A percentile compares a stretch with the other conserved stretches of the same genome.
phyloP scores from a whole-genome alignment of 148 eudicot species.

The Cornus controversa region DNA sequence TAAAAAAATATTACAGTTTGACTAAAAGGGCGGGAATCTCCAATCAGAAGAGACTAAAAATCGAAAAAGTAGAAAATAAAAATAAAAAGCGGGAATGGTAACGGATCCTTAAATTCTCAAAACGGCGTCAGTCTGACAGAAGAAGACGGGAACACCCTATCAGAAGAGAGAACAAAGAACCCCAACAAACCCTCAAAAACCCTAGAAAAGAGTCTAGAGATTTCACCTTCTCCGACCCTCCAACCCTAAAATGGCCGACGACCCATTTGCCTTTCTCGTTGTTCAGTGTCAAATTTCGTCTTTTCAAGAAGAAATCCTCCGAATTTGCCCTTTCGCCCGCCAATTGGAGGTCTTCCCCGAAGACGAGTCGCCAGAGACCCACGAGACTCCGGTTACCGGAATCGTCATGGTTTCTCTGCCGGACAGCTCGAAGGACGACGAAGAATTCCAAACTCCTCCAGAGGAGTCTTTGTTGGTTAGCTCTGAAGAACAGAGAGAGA shows the following conservation, averaged over 20 bases:
- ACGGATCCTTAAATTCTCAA: not conserved
- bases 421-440: slow-evolving; percentile 7
- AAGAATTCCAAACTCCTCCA: slow-evolving; percentile 21
- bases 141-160: not conserved
- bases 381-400: slow-evolving; percentile 16
- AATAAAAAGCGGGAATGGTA: not conserved
- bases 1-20: too few species aligned
- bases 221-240: not conserved
- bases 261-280: slow-evolving; percentile 20
- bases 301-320: slow-evolving; percentile 37
- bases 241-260: slow-evolving; percentile 24
- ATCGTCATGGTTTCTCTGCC: slow-evolving; percentile 24
- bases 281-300: slow-evolving; percentile 17
- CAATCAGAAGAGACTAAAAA: too few species aligned
- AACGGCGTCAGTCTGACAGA: not conserved
- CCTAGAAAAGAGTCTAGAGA: not conserved
- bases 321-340: slow-evolving; percentile 19
- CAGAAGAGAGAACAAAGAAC: not conserved
- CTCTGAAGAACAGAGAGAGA: slow-evolving; percentile 13
- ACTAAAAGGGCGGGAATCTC: too few species aligned
- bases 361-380: slow-evolving; percentile 7
- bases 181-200: not conserved
- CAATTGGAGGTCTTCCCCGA: slow-evolving; percentile 17
- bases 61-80: too few species aligned
- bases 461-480: slow-evolving; percentile 17